Base-by-base conservation (phyloP, 768 basidiomycete genomes). In the Zangia roseola region DNA sequence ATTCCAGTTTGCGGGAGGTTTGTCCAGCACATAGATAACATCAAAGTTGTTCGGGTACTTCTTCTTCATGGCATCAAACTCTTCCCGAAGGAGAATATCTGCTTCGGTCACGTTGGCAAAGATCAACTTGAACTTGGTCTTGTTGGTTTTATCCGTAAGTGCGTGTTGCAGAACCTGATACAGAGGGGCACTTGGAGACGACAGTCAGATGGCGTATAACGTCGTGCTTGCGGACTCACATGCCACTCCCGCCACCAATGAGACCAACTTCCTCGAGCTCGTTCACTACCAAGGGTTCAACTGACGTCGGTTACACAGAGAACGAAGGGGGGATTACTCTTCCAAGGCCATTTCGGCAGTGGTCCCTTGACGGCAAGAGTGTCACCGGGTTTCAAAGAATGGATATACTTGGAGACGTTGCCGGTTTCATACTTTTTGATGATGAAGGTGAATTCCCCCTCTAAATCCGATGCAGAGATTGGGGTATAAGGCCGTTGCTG, bases 401-500 rank as follows among this genome's bases (percentile, higher is more conserved):
- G 82, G 59, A 99, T 87, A 69, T 93, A 75, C 61, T 90, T 86
- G 34, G 91, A 92, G 59, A 90, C 82, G 58, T 87, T 84, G 45
- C 94, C 94, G 2, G 71, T 80, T 36, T 93, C 86, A 57, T 87
- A 86, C 55, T 83, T 84, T 72, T 98, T 98, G 67, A 98, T 72
- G 55, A 98, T 69, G 55, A 98, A 79, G 12, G 78, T 76, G 39
- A 95, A 68, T 61, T 91, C 85, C 23, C 91, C 93, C 45, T 81
- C 80, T 7, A 74, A 62, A 49, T 93, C 83, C 8, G 90, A 79
- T 0, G 81, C 71, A 19, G 94, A 94, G 55, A 92, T 81, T 44
- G 97, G 93, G 5, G 97, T 99, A 70, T 99, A 99, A 0, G 97
- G 91, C 45, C 93, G 81, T 55, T 87, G 77, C 69, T 94, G 81